Evolutionary conservation across 768 basidiomycete genomes (phyloP), one percentile per base, ranked within the genome.

Genomic region (Collybia sordida): DNA sequence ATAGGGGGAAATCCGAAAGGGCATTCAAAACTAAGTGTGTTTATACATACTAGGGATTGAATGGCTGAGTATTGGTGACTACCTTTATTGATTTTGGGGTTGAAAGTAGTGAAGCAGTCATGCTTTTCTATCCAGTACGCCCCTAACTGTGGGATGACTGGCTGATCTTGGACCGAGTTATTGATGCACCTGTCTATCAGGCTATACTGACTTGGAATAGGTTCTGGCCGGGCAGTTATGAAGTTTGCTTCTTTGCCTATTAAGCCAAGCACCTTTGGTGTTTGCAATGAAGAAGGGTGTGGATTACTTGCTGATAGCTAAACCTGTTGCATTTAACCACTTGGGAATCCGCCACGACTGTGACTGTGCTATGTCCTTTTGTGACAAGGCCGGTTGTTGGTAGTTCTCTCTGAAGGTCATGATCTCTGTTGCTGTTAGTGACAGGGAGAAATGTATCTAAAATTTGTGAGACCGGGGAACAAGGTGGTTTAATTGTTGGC

Each of bases 401-500:
- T 69, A 70, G 70, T 71, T 68, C 67, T 69, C 67, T 61, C 35
- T 58, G 62, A 66, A 65, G 64, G 56, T 60, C 59, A 56, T 59
- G 61, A 68, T 64, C 64, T 67, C 55, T 64, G 69, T 71, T 63
- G 54, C 59, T 63, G 34, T 49, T 28, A 37, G 45, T 50, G 51
- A 55, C 51, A 52, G 55, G 58, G 60, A 58, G 61, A 64, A 56
- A 49, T 57, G 56, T 52, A 57, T 54, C 62, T 68, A 68, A 72
- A 73, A 68, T 64, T 65, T 74, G 74, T 73, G 74, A 72, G 72
- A 64, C 59, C 68, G 71, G 72, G 71, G 68, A 66, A 71, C 63
- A 71, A 73, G 72, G 71, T 61, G 70, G 65, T 66, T 66, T 56
- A 54, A 51, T 59, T 57, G 61, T 56, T 54, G 54, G 55, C 55